Percentiles rank a stretch among this genome's conserved stretches.
Conservation (phyloP, 495 filamentous ascomycete genomes). For the Saxophila tyrrhenica region DNA sequence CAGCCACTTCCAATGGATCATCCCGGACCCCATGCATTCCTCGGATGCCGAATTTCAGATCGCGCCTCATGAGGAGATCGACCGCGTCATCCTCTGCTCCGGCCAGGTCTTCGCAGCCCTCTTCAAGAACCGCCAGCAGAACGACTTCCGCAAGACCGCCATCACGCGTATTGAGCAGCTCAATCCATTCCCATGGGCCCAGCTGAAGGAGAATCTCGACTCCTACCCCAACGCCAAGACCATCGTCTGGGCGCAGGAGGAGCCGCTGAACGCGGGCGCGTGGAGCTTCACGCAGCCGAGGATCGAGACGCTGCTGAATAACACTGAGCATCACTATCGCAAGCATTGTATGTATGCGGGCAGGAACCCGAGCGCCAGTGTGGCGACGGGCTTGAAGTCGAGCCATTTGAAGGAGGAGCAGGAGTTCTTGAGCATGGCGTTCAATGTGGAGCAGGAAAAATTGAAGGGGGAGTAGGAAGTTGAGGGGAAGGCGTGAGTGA, state of each 20-base stretch:
- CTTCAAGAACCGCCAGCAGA: conserved; percentile 75
- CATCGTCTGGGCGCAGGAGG: conserved; percentile 93
- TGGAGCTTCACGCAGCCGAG: conserved; percentile 94
- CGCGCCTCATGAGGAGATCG: conserved; percentile 73
- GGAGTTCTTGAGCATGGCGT: conserved; percentile 71
- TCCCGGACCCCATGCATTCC: conserved; percentile 73
- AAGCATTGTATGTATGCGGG: conserved; percentile 97
- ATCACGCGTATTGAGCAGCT: conserved; percentile 95
- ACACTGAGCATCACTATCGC: conserved; percentile 77
- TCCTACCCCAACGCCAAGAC: conserved; percentile 91
- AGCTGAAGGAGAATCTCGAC: conserved; percentile 90
- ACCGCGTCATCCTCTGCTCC: conserved; percentile 86
- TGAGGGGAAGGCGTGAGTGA: neutral
- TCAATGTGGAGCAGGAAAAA: conserved; percentile 54
- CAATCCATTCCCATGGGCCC: conserved; percentile 96
- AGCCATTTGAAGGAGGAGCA: conserved; percentile 88
- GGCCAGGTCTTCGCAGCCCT: conserved; percentile 90
- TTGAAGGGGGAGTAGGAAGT: conserved; percentile 52
- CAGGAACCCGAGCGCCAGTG: conserved; percentile 75
- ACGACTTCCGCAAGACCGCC: conserved; percentile 75
- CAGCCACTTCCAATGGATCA: conserved; percentile 92
- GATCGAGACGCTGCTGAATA: conserved; percentile 88
- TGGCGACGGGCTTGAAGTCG: conserved; percentile 85
- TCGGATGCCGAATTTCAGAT: conserved; percentile 43
- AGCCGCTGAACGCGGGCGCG: conserved; percentile 89